Evolutionary conservation across 495 filamentous ascomycete species (phyloP), one percentile per base, ranked within the genome.

Genomic region (Xylaria bambusicola): DNA sequence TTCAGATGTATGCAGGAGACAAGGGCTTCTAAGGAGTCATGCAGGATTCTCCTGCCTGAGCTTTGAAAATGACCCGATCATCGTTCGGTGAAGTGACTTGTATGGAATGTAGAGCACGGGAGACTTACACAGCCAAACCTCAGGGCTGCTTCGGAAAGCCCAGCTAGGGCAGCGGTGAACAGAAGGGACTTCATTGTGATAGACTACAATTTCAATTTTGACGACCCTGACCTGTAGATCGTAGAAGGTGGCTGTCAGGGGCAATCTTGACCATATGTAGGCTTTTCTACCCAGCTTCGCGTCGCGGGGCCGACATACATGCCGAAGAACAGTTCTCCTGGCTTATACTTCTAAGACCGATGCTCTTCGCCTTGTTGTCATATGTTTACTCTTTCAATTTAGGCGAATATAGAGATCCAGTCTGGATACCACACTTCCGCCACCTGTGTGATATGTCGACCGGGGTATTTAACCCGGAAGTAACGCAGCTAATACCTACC

Each of bases 111-210:
- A 52, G n/a, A 17, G 21, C 7, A 5, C 36, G 52, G 13, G 2
- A 6, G 18, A 5, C 52, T 54, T 54, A 54, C 52, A 57, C 78
- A 81, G 56, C 75, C 76, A 48, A 81, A 81, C 51, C 78, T 76
- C 57, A 81, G 73, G 6, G 73, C 76, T 42, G 78, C 78, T 60
- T 77, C 70, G 44, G 73, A 67, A 27, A 73, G 64, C 66, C 61
- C 75, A 60, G 66, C 67, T 47, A 76, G 70, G 40, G 68, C 71
- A 58, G 77, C 62, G 42, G 66, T 44, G 44, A 68, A 66, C 45
- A 73, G 61, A 53, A 75, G 67, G 64, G 70, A 75, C 77, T 80
- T 81, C 78, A 81, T 81, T 60, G 69, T 72, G 55, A 29, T 20
- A 33, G 23, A 49, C 31, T 59, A 18, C 15, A 7, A 38, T 62